phyloP scores from a whole-genome alignment of 2,329 filamentous ascomycete genomes.

The Arthrinium phaeospermum region DNA sequence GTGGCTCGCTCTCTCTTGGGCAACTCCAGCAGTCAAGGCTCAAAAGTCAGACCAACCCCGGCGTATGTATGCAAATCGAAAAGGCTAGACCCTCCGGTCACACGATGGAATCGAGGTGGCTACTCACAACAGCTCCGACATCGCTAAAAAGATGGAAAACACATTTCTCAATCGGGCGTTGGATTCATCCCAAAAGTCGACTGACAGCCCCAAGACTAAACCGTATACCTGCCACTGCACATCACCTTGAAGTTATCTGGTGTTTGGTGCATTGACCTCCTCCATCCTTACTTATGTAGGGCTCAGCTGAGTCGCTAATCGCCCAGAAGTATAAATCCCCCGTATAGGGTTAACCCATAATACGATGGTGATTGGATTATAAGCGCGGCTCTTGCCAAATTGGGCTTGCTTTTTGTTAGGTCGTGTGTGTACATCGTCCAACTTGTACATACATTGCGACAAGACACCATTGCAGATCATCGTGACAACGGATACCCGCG shows the following conservation, averaged over 20 bases:
- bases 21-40: neutral
- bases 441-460: neutral
- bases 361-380: conserved; percentile 6
- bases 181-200: neutral
- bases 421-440: neutral
- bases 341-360: neutral
- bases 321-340: neutral
- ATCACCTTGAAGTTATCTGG: neutral
- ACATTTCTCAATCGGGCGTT: no score
- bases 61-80: neutral
- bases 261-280: conserved; percentile 4
- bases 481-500: neutral
- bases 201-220: neutral
- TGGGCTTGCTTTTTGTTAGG: neutral
- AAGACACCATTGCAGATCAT: neutral
- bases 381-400: conserved; percentile 5
- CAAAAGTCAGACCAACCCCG: neutral
- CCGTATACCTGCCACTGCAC: neutral
- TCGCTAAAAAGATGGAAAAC: neutral
- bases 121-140: neutral
- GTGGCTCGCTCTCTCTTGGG: neutral
- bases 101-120: neutral
- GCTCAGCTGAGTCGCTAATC: conserved; percentile 12
- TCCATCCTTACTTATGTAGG: neutral
- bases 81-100: neutral